Conservation (phyloP, 2,329 filamentous ascomycete species). For the Pseudogymnoascus sp. region DNA sequence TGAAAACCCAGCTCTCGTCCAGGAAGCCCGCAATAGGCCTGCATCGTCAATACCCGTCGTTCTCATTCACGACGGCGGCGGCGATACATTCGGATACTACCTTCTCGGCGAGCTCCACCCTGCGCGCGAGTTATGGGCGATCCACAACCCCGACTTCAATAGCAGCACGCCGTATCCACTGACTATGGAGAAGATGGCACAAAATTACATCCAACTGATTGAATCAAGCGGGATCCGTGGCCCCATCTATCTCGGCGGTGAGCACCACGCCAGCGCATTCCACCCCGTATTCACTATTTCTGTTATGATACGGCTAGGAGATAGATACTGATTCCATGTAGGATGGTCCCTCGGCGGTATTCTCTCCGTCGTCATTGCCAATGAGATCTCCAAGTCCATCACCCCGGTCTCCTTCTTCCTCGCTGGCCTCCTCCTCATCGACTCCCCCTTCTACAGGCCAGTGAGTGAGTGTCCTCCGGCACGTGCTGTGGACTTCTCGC, state of each 20-base stretch:
- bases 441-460: neutral
- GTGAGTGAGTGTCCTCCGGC: neutral
- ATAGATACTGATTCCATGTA: neutral
- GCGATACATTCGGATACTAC: neutral
- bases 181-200: neutral
- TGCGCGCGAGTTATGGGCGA: constrained; percentile 6
- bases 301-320: neutral
- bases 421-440: neutral
- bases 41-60: neutral
- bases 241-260: neutral
- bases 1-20: neutral
- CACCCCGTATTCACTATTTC: neutral
- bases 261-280: neutral
- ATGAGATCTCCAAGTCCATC: neutral
- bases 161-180: neutral
- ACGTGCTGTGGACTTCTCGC: neutral
- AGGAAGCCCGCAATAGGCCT: neutral
- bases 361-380: neutral
- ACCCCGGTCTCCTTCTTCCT: neutral
- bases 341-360: constrained; percentile 2
- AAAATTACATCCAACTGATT: neutral
- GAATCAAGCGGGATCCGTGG: neutral
- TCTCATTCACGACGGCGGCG: constrained; percentile 5
- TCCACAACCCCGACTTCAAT: neutral
- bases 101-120: neutral